Percentiles rank a stretch among this genome's conserved stretches.
Conservation (phyloP, 805 yeast genomes). For the Clavispora vitiphila region DNA sequence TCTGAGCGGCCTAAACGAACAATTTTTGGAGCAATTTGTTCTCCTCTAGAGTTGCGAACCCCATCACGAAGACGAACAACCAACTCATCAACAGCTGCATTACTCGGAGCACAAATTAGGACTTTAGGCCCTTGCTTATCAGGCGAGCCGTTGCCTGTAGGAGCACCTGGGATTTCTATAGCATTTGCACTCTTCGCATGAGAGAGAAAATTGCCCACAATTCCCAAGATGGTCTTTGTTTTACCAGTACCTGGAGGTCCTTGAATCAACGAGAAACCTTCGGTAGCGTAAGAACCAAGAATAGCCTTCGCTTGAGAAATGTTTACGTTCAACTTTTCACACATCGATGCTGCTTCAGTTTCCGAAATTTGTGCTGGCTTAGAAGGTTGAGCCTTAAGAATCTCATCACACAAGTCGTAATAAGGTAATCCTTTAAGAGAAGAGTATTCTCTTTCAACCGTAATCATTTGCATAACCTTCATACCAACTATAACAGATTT, state of each 20-base stretch:
- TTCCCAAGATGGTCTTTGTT: constrained; percentile 92
- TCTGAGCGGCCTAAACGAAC: constrained; percentile 90
- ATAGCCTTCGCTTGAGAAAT: constrained; percentile 90
- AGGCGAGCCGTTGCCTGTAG: constrained; percentile 26
- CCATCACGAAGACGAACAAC: constrained; percentile 78
- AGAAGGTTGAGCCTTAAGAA: constrained; percentile 63
- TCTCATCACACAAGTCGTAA: constrained; percentile 68
- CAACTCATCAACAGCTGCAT: constrained; percentile 97
- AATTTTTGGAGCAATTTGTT: constrained; percentile 52
- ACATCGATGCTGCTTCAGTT: constrained; percentile 37
- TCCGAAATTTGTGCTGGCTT: constrained; percentile 32
- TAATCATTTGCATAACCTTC: constrained; percentile 79
- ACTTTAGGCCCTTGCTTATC: constrained; percentile 45
- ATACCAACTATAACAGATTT: constrained; percentile 61
- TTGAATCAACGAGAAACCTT: constrained; percentile 87
- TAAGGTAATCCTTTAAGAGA: constrained; percentile 77
- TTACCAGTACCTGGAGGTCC: constrained; percentile 99
- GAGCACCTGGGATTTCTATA: constrained; percentile 19
- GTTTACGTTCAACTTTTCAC: constrained; percentile 57
- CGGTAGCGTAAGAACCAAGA: constrained; percentile 56
- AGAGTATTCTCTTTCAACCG: constrained; percentile 88
- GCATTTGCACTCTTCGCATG: constrained; percentile 14
- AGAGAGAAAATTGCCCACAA: constrained; percentile 72
- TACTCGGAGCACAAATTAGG: constrained; percentile 94
- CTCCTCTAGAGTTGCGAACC: constrained; percentile 52